Evolutionary conservation across 1,284 basidiomycete genomes (phyloP).

Genomic region (Cerrena zonata): DNA sequence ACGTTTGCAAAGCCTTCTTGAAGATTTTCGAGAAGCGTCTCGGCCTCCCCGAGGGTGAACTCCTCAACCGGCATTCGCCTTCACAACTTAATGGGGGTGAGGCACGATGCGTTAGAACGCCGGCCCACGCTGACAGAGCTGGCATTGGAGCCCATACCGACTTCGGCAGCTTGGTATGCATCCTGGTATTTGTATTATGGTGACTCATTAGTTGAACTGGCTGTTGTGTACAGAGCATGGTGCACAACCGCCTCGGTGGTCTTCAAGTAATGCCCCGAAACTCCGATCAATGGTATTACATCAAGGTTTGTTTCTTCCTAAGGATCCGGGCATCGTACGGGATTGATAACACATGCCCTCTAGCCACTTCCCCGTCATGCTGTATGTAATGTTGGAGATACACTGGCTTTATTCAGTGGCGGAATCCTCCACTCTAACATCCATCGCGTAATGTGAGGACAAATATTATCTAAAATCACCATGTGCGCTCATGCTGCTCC

Average conservation of each 20-base stretch:
- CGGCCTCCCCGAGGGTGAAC: conserved; percentile 45
- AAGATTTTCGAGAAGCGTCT: conserved; percentile 52
- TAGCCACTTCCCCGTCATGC: conserved; percentile 32
- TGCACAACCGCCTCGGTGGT: conserved; percentile 39
- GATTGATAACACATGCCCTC: conserved; percentile 8
- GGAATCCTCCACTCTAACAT: conserved; percentile 34
- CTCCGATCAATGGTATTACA: conserved; percentile 35
- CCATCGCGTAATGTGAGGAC: conserved; percentile 30
- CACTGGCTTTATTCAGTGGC: conserved; percentile 34
- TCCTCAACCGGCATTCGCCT: conserved; percentile 41
- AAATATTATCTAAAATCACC: not conserved
- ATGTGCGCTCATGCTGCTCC: not conserved
- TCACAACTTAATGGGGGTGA: conserved; percentile 54
- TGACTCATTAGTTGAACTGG: not conserved
- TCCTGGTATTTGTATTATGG: not conserved
- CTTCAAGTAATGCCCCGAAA: conserved; percentile 36
- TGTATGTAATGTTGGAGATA: conserved; percentile 35
- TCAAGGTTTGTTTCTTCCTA: conserved; percentile 24
- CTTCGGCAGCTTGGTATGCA: conserved; percentile 38
- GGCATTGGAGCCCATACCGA: conserved; percentile 35
- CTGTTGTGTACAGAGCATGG: conserved; percentile 18
- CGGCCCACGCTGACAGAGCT: conserved; percentile 29
- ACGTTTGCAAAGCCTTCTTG: conserved; percentile 50
- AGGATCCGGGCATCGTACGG: not conserved
- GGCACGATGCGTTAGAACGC: conserved; percentile 50